Conservation (phyloP, 2,329 filamentous ascomycete genomes). For the Monosporascus sp. region DNA sequence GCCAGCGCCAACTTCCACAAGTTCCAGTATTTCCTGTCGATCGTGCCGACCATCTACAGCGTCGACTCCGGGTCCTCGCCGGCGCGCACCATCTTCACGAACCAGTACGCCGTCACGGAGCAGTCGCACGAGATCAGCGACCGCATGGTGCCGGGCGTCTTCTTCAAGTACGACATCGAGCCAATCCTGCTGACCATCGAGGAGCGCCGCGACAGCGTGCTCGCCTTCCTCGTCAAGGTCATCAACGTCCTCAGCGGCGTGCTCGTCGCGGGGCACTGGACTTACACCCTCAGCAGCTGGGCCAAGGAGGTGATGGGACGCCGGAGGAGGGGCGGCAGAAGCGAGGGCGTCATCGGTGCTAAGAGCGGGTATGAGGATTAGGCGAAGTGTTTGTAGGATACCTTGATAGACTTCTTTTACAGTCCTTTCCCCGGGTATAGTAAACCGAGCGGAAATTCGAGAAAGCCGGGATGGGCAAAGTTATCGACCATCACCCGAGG, state of each 20-base stretch:
- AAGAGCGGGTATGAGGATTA: constrained; percentile 34
- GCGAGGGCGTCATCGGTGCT: constrained; percentile 45
- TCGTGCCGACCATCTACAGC: constrained; percentile 92
- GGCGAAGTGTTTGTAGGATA: not conserved
- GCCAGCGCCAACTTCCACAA: constrained; percentile 82
- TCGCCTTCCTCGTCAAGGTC: constrained; percentile 72
- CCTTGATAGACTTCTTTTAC: no score
- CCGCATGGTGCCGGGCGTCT: constrained; percentile 76
- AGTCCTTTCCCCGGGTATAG: no score
- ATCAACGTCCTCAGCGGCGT: constrained; percentile 90
- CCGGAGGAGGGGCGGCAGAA: constrained; percentile 38
- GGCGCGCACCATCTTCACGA: constrained; percentile 70
- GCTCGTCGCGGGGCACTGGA: constrained; percentile 89
- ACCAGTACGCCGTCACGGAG: constrained; percentile 96
- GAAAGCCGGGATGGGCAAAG: no score
- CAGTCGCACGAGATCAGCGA: constrained; percentile 70
- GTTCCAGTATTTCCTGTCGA: constrained; percentile 94
- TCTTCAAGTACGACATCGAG: constrained; percentile 99
- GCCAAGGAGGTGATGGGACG: constrained; percentile 48
- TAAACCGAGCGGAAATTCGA: no score
- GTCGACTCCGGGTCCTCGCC: constrained; percentile 34
- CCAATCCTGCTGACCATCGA: constrained; percentile 83
- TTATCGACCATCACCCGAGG: no score
- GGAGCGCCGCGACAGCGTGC: constrained; percentile 70
- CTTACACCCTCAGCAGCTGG: constrained; percentile 82